Evolutionary conservation across 495 filamentous ascomycete species (phyloP).

Genomic region (Aspergillus funiculosus): DNA sequence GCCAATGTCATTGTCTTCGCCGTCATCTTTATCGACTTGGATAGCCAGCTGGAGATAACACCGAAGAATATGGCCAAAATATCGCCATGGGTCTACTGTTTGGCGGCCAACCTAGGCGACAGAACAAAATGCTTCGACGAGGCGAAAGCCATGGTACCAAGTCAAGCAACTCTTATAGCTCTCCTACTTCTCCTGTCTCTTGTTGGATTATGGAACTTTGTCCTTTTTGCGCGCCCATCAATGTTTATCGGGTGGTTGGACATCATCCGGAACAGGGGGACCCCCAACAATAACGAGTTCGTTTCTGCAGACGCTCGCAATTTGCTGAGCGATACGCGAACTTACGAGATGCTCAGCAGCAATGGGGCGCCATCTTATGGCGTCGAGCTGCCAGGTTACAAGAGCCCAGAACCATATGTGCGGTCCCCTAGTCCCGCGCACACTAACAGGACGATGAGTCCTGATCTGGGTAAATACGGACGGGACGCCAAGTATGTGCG

Average conservation of each 20-base stretch:
- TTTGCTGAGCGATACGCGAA: slow-evolving; percentile 56
- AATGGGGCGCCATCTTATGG: slow-evolving; percentile 22
- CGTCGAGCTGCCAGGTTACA: slow-evolving; percentile 23
- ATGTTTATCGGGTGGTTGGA: slow-evolving; percentile 84
- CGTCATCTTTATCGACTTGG: slow-evolving; percentile 79
- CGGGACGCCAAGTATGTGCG: slow-evolving; percentile 50
- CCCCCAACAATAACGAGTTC: slow-evolving; percentile 57
- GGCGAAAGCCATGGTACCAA: slow-evolving; percentile 49
- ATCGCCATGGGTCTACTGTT: slow-evolving; percentile 65
- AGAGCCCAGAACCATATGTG: slow-evolving; percentile 41
- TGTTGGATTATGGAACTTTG: slow-evolving; percentile 76
- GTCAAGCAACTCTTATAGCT: slow-evolving; percentile 71
- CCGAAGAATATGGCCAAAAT: slow-evolving; percentile 49
- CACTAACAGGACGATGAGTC: slow-evolving; percentile 27
- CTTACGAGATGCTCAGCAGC: slow-evolving; percentile 77
- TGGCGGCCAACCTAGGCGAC: slow-evolving; percentile 52
- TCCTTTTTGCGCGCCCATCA: slow-evolving; percentile 72
- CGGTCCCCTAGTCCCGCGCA: slow-evolving; percentile 37
- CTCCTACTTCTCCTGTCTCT: slow-evolving; percentile 77
- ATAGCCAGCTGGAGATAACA: slow-evolving; percentile 57
- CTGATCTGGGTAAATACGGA: slow-evolving; percentile 31
- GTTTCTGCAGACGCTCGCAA: slow-evolving; percentile 77
- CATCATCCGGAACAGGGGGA: slow-evolving; percentile 45
- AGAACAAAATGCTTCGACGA: slow-evolving; percentile 58
- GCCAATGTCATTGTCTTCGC: slow-evolving; percentile 88